phyloP scores from a whole-genome alignment of 2,329 filamentous ascomycete genomes.

The Stachybotrys echinatus region DNA sequence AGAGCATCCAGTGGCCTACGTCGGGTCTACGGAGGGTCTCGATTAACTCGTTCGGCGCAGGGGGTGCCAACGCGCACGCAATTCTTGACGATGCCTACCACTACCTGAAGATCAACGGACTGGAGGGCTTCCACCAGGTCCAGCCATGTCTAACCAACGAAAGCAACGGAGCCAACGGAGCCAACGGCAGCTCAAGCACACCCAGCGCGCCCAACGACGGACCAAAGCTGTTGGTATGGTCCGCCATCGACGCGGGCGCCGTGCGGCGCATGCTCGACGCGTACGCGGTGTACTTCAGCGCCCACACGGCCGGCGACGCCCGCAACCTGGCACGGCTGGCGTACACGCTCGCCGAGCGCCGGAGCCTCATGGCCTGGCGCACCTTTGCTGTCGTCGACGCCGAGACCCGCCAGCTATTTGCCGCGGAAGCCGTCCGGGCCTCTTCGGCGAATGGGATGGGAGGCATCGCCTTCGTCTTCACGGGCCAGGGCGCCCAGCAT shows the following conservation, averaged over 20 bases:
- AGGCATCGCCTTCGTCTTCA: constrained; percentile 7
- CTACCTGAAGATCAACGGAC: background rate
- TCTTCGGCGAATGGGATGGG: background rate
- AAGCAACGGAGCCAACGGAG: background rate
- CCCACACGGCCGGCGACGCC: background rate
- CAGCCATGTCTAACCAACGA: background rate
- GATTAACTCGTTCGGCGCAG: background rate
- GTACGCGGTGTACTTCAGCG: background rate
- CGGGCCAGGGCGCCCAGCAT: constrained; percentile 10
- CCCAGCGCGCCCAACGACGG: background rate
- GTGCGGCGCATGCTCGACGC: background rate
- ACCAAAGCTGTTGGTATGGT: background rate
- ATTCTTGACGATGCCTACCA: background rate
- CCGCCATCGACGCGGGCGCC: background rate
- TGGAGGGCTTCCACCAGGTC: background rate
- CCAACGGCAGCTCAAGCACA: background rate
- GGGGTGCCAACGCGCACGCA: background rate
- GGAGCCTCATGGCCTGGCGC: background rate
- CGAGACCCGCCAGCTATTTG: background rate
- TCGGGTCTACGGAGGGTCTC: background rate
- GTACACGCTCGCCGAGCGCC: background rate
- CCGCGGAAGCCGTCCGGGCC: background rate
- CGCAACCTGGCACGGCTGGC: background rate
- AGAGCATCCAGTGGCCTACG: background rate
- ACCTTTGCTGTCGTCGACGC: background rate